Percentiles rank a stretch among this genome's conserved stretches.
These are phyloP conservation scores for Grosmannia serpens DNA, from an alignment of 2,329 filamentous ascomycete genomes.

Conservation along the genomic window DNA sequence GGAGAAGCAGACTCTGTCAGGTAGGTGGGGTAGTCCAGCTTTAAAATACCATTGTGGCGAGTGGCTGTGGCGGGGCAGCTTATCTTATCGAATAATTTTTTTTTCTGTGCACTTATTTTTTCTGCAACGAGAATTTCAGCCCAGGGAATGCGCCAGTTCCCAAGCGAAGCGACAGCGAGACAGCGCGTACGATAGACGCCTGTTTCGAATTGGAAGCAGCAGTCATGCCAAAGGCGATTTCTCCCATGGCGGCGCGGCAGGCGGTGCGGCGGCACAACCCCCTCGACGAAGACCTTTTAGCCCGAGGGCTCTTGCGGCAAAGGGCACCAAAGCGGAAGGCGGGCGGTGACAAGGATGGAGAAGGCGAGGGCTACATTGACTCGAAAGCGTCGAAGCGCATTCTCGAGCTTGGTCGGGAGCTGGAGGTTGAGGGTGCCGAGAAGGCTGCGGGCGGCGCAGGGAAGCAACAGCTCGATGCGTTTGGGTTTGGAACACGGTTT, in stretches of 20 bases:
- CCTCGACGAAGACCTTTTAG: slow-evolving; percentile 74
- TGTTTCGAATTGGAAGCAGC: neutral
- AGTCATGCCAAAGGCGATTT: slow-evolving; percentile 68
- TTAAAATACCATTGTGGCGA: slow-evolving; percentile 5
- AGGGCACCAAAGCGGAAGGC: slow-evolving; percentile 61
- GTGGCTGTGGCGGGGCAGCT: slow-evolving; percentile 5
- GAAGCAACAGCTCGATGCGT: neutral
- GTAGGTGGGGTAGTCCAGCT: slow-evolving; percentile 1
- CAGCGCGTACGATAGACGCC: neutral
- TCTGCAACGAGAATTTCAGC: neutral
- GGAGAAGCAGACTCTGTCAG: slow-evolving; percentile 4
- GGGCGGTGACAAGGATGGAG: slow-evolving; percentile 45
- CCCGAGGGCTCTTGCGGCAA: slow-evolving; percentile 59
- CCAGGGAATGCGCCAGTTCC: neutral
- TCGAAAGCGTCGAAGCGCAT: slow-evolving; percentile 58
- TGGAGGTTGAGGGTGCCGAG: slow-evolving; percentile 63
- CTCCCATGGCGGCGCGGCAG: slow-evolving; percentile 43
- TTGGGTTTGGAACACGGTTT: neutral
- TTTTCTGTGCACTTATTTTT: neutral
- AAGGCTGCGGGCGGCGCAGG: neutral
- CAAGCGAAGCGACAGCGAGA: neutral
- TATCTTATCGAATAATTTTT: slow-evolving; percentile 2
- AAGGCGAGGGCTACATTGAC: slow-evolving; percentile 65
- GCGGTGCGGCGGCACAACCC: slow-evolving; percentile 68
- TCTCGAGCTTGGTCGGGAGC: slow-evolving; percentile 67